Conservation (phyloP, 331 rosid species). For the Cydonia oblonga region DNA sequence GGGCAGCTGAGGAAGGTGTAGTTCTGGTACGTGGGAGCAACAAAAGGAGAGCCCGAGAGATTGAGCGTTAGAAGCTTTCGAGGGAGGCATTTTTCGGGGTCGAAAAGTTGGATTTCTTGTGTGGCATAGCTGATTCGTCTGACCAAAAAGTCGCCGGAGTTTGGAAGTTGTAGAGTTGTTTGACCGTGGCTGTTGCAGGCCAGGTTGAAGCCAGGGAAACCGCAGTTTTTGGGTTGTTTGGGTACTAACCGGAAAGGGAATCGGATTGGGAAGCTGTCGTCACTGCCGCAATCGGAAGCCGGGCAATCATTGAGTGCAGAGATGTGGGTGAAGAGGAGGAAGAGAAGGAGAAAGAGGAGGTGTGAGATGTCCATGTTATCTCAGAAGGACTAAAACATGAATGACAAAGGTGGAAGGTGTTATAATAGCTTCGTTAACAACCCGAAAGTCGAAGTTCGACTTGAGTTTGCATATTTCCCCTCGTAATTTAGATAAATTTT, state of each 20-base stretch:
- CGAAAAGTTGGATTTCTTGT: constrained; percentile 48
- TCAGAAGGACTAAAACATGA: not conserved
- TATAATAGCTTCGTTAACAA: not conserved
- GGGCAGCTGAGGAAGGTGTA: constrained; percentile 40
- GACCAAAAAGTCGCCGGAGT: constrained; percentile 42
- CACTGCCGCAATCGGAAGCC: constrained; percentile 23
- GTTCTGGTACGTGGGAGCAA: constrained; percentile 19
- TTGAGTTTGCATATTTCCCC: too few relatives aligned
- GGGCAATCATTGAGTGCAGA: constrained; percentile 21
- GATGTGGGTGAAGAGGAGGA: constrained; percentile 32
- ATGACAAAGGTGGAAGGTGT: not conserved
- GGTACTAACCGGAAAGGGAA: constrained; percentile 47
- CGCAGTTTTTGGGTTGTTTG: constrained; percentile 29
- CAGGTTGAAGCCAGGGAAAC: constrained; percentile 64
- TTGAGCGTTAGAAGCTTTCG: constrained; percentile 37
- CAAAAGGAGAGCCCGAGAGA: constrained; percentile 49
- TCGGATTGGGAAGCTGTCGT: constrained; percentile 19
- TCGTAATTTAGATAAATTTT: not conserved
- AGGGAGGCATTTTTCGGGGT: constrained; percentile 51
- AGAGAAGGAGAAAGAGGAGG: constrained; percentile 12
- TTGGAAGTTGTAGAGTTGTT: constrained; percentile 43
- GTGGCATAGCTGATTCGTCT: constrained; percentile 35
- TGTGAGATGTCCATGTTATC: constrained; percentile 30
- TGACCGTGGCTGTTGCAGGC: constrained; percentile 23
- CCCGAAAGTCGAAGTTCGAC: not conserved